Conservation (phyloP, 2,329 filamentous ascomycete genomes). For the Cryphonectria carpinicola region DNA sequence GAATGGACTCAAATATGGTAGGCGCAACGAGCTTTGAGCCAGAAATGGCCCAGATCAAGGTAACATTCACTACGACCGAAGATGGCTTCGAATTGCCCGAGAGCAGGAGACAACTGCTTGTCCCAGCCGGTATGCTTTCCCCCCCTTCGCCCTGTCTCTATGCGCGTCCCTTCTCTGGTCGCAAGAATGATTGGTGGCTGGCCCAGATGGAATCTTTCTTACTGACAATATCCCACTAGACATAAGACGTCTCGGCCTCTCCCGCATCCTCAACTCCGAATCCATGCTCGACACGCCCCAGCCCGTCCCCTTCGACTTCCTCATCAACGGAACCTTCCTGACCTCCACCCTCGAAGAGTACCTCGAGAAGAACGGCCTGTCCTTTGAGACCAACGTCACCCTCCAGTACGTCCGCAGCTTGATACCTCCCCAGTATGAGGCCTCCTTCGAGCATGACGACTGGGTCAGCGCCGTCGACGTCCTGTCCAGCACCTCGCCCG, state of each 20-base stretch:
- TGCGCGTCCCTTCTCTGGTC: background rate
- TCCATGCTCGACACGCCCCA: conserved; percentile 68
- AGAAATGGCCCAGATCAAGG: conserved; percentile 60
- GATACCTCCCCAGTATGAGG: conserved; percentile 85
- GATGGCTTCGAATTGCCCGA: conserved; percentile 66
- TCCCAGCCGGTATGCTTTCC: conserved; percentile 57
- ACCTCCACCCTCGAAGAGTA: conserved; percentile 90
- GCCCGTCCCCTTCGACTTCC: conserved; percentile 87
- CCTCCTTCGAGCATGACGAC: conserved; percentile 95
- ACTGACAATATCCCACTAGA: conserved; percentile 45
- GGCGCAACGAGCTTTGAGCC: conserved; percentile 35
- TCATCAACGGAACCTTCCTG: conserved; percentile 91
- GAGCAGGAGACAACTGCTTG: conserved; percentile 63
- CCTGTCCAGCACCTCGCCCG: conserved; percentile 67
- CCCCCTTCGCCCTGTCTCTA: conserved; percentile 20
- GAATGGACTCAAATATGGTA: conserved; percentile 34
- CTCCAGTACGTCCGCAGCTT: conserved; percentile 93
- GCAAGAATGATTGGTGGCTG: conserved; percentile 11
- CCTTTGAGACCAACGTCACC: conserved; percentile 81
- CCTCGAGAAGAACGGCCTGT: conserved; percentile 82
- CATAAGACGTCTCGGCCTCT: conserved; percentile 72
- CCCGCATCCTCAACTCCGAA: conserved; percentile 72
- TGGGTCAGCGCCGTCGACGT: conserved; percentile 92
- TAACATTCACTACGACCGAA: conserved; percentile 68
- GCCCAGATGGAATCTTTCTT: background rate